A percentile compares a stretch with the other conserved stretches of the same genome.
Conservation (phyloP, 1,284 basidiomycete genomes). For the Cryptococcus jaspeensis region DNA sequence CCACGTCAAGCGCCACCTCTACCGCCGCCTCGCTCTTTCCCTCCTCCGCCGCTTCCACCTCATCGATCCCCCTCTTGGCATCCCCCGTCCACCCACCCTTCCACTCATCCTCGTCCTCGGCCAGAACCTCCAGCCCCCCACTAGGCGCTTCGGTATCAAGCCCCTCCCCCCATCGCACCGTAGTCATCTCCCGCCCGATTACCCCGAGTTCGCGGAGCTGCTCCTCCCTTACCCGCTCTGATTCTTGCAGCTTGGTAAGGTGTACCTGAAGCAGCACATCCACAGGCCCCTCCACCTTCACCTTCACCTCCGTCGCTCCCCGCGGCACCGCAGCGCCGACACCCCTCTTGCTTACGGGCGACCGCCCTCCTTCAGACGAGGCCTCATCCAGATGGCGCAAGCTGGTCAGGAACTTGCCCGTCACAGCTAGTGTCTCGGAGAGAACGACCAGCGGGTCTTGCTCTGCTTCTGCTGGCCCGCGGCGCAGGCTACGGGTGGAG, state of each 20-base stretch:
- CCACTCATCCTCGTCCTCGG: constrained; percentile 4
- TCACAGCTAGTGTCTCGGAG: constrained; percentile 7
- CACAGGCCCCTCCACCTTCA: neutral
- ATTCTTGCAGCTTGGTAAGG: constrained; percentile 12
- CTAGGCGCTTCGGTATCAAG: neutral
- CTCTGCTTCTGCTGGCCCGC: neutral
- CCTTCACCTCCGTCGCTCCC: neutral
- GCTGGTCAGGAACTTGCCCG: constrained; percentile 6
- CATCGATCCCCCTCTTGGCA: neutral
- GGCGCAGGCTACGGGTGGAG: neutral
- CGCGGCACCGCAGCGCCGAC: neutral
- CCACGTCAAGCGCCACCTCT: no score
- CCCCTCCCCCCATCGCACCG: constrained; percentile 1
- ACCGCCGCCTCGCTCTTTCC: neutral
- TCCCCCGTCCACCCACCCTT: constrained; percentile 1
- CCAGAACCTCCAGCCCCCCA: neutral
- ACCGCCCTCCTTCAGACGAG: neutral
- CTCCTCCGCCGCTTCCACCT: neutral
- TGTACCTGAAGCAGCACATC: constrained; percentile 4
- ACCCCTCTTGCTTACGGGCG: no score
- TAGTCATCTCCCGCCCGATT: constrained; percentile 1
- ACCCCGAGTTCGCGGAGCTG: constrained; percentile 8
- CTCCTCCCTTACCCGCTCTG: constrained; percentile 12
- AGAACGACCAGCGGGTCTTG: constrained; percentile 11
- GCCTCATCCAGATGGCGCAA: constrained; percentile 1